phyloP scores from a whole-genome alignment of 148 eudicot genomes.

The Nepenthes gracilis region DNA sequence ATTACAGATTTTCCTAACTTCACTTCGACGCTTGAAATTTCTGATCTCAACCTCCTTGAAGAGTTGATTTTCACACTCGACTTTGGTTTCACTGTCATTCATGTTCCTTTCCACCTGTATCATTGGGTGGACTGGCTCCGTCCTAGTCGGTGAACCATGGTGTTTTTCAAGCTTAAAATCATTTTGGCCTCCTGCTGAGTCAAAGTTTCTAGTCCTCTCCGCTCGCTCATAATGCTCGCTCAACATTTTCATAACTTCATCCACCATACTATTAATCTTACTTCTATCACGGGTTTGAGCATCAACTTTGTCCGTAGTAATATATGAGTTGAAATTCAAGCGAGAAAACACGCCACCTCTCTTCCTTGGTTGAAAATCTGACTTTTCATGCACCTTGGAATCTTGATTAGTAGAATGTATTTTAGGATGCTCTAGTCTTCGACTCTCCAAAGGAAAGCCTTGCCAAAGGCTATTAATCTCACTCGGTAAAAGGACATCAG shows the following conservation, averaged over 20 bases:
- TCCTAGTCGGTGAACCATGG: not conserved
- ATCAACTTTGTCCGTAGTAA: not conserved
- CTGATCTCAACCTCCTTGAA: not conserved
- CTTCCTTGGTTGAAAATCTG: not conserved
- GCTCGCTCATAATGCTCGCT: slow-evolving; percentile 1
- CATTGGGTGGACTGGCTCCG: not conserved
- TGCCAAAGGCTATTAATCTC: not conserved
- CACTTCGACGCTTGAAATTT: slow-evolving; percentile 9
- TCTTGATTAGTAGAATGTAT: not conserved
- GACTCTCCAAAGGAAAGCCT: not conserved
- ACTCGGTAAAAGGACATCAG: not conserved
- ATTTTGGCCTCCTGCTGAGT: not conserved
- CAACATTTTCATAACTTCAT: slow-evolving; percentile 8
- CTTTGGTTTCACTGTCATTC: not conserved
- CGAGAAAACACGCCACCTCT: slow-evolving; percentile 5
- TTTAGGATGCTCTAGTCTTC: not conserved
- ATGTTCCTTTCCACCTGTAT: not conserved
- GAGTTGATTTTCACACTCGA: not conserved
- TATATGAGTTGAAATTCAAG: slow-evolving; percentile 3
- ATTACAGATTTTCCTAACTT: not conserved
- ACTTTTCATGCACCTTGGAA: not conserved
- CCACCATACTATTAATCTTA: slow-evolving; percentile 2
- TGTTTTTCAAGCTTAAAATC: slow-evolving; percentile 1
- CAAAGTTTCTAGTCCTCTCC: not conserved
- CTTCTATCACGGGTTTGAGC: not conserved